A percentile compares a stretch with the other conserved stretches of the same genome.
These are phyloP conservation scores for Cyberlindnera sargentensis DNA, from an alignment of 805 yeast species.

Conservation along the genomic window DNA sequence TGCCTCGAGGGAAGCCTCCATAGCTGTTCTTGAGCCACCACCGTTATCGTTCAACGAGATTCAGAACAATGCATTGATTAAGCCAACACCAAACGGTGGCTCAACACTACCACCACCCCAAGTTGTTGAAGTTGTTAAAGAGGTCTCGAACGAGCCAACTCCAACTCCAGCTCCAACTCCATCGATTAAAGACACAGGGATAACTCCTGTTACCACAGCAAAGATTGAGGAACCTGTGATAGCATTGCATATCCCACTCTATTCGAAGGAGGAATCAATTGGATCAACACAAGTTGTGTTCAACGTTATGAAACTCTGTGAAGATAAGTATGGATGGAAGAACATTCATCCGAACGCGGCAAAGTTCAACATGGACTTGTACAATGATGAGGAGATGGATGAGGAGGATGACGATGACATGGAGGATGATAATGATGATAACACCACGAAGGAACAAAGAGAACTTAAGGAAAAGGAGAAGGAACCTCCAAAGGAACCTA, in stretches of 20 bases:
- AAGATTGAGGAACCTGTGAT: slow-evolving; percentile 37
- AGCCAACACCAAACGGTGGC: slow-evolving; percentile 11
- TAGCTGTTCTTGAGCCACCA: background rate
- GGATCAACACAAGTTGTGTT: slow-evolving; percentile 60
- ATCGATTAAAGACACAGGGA: too few species aligned
- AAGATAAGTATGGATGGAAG: slow-evolving; percentile 79
- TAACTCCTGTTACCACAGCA: background rate
- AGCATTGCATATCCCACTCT: slow-evolving; percentile 47
- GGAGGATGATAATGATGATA: slow-evolving; percentile 28
- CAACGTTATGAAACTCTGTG: slow-evolving; percentile 68
- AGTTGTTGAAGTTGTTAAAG: slow-evolving; percentile 6
- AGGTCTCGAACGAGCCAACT: too few species aligned
- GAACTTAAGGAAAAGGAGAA: slow-evolving; percentile 21
- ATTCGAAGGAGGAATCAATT: slow-evolving; percentile 41
- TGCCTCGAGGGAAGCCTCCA: background rate
- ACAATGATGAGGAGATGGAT: slow-evolving; percentile 46
- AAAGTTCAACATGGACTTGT: slow-evolving; percentile 46
- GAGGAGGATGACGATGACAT: slow-evolving; percentile 41
- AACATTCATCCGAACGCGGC: slow-evolving; percentile 60
- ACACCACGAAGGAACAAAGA: too few species aligned
- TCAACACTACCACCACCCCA: slow-evolving; percentile 16
- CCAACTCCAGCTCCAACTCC: too few species aligned
- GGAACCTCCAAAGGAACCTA: slow-evolving; percentile 17
- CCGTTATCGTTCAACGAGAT: slow-evolving; percentile 13
- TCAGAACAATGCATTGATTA: slow-evolving; percentile 16